Percentiles rank a stretch among this genome's conserved stretches.
Conservation (phyloP, 768 basidiomycete genomes). For the Panaeolus cyanescens region DNA sequence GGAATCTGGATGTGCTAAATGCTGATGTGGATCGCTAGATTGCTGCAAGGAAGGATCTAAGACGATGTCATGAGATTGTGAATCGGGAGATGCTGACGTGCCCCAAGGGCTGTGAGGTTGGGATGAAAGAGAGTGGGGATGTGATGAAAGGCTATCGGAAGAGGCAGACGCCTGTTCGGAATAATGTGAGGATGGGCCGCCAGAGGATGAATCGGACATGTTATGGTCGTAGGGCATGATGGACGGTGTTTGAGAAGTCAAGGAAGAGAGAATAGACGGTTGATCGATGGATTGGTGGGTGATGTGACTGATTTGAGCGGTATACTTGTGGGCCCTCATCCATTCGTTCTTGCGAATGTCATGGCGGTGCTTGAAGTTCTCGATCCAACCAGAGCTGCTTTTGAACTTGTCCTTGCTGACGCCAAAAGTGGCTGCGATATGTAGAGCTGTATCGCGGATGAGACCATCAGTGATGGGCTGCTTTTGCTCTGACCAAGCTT, state of each 20-base stretch:
- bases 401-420: slow-evolving; percentile 64
- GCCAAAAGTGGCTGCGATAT: slow-evolving; percentile 53
- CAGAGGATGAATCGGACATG: slow-evolving; percentile 18
- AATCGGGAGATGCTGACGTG: slow-evolving; percentile 1
- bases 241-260: not conserved
- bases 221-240: slow-evolving; percentile 17
- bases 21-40: not conserved
- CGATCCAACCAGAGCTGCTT: slow-evolving; percentile 90
- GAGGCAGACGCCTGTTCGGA: slow-evolving; percentile 17
- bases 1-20: not conserved
- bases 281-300: slow-evolving; percentile 8
- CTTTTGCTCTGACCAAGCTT: slow-evolving; percentile 48
- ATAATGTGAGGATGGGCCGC: slow-evolving; percentile 5
- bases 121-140: slow-evolving; percentile 1
- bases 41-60: not conserved
- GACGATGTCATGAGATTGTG: not conserved
- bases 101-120: slow-evolving; percentile 5
- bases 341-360: slow-evolving; percentile 68
- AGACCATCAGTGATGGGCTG: slow-evolving; percentile 63
- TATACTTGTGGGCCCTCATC: slow-evolving; percentile 24
- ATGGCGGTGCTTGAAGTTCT: slow-evolving; percentile 87
- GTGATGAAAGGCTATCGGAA: not conserved
- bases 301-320: slow-evolving; percentile 7
- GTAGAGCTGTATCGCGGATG: slow-evolving; percentile 66
- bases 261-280: not conserved